phyloP scores from a whole-genome alignment of 768 basidiomycete species.

The Baorangia bicolor region DNA sequence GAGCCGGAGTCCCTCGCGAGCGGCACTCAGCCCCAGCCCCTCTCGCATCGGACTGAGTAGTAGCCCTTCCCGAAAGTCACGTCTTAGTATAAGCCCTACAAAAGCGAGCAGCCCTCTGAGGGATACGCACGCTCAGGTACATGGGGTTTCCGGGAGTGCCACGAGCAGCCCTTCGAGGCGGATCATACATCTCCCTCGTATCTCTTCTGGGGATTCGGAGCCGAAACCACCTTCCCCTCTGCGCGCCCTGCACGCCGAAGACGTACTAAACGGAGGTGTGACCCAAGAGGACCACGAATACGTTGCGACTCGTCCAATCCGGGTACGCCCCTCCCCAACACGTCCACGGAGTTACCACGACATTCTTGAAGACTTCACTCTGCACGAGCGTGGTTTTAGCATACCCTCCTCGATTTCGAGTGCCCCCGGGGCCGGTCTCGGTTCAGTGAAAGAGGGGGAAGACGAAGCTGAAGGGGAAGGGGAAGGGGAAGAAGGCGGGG shows the following conservation, averaged over 20 bases:
- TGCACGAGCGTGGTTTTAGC: slow-evolving; percentile 32
- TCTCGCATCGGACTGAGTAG: slow-evolving; percentile 17
- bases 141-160: slow-evolving; percentile 9
- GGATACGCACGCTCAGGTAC: slow-evolving; percentile 9
- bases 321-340: slow-evolving; percentile 33
- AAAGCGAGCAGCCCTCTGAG: slow-evolving; percentile 19
- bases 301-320: slow-evolving; percentile 20
- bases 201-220: slow-evolving; percentile 17
- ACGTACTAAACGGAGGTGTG: neutral
- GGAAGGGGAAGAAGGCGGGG: neutral
- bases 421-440: slow-evolving; percentile 22
- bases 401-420: slow-evolving; percentile 33
- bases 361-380: slow-evolving; percentile 62
- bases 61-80: slow-evolving; percentile 27
- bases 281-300: slow-evolving; percentile 8
- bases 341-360: slow-evolving; percentile 67
- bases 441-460: slow-evolving; percentile 22
- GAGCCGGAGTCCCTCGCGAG: slow-evolving; percentile 27
- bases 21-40: slow-evolving; percentile 20
- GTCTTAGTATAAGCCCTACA: slow-evolving; percentile 22
- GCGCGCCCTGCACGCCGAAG: neutral
- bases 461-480: slow-evolving; percentile 7
- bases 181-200: slow-evolving; percentile 20
- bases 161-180: slow-evolving; percentile 25
- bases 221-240: slow-evolving; percentile 8